Evolutionary conservation across 2,329 filamentous ascomycete genomes (phyloP), one percentile per base, ranked within the genome.

Genomic region (Penicillium sp.): DNA sequence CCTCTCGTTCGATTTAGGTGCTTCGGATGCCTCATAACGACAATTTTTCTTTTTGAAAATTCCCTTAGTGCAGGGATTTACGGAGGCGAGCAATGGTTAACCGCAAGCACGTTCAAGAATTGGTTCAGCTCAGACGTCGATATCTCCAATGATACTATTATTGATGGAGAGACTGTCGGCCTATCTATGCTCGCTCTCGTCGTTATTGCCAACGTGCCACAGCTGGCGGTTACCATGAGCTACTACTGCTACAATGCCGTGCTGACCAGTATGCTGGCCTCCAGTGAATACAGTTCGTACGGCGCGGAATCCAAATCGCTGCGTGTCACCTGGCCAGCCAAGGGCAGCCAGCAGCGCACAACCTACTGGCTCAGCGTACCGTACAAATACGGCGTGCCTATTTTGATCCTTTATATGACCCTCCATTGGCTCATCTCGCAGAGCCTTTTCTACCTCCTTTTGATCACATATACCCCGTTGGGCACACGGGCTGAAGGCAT

Each of bases 371-470:
- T 81, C 5, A 71, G 70, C 2, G 60, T 82, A 0, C 79, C 78
- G 0, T 72, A 62, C 21, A 51, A 43, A 10, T 67, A 67, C 31
- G 50, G 50, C 5, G 13, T 57, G 1, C 76, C 78, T 0, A 59
- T 80, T 0, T 60, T 74, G 3, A 48, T 63, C 0, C 51, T 60
- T 0, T 73, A 66, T 2, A 67, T 64, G 0, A 1, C 75, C 0
- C 63, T 81, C 31, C 78, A 81, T 55, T 81, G 76, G 77, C 63
- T 81, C 5, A 59, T 78, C 3, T 81, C 78, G 0, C 75, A 79
- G 58, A 74, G 73, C 31, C 54, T 79, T 3, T 81, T 77, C 56
- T 58, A 79, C 3, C 70, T 75, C 0, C 60, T 71, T 1, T 67
- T 76, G 16, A 53, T 54, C 0, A 36, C 48, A 5, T 63, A 62